Percentiles rank a stretch among this genome's conserved stretches.
These are phyloP conservation scores for Tuber aestivum DNA, from an alignment of 495 filamentous ascomycete species.

Conservation along the genomic window DNA sequence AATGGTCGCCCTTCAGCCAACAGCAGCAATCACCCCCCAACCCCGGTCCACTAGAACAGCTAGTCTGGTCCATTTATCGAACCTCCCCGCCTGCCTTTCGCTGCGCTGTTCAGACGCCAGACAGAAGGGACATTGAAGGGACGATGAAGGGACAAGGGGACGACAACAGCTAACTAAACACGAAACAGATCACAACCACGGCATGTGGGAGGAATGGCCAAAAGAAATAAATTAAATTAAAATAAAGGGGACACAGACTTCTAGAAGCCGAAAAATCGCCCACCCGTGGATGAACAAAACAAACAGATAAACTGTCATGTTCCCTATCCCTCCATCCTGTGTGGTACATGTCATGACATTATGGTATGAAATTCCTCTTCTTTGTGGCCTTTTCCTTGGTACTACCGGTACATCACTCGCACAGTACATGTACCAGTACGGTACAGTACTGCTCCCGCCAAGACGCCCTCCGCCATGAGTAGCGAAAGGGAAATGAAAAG, in stretches of 20 bases:
- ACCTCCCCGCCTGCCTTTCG: not conserved
- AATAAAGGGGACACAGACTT: not conserved
- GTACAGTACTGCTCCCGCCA: not conserved
- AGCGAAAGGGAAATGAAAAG: not conserved
- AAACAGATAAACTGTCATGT: not conserved
- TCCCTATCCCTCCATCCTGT: not conserved
- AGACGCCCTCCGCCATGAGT: not conserved
- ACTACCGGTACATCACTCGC: too few relatives aligned
- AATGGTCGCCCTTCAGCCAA: not conserved
- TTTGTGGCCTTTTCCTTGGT: not conserved
- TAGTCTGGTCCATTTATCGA: not conserved
- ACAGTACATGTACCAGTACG: too few relatives aligned
- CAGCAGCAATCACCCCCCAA: not conserved
- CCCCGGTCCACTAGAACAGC: not conserved
- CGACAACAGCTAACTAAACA: not conserved
- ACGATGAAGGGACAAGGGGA: too few relatives aligned
- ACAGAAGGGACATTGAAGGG: not conserved
- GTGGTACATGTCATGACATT: not conserved
- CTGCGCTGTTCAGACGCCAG: not conserved
- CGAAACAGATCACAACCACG: not conserved
- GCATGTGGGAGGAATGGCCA: not conserved
- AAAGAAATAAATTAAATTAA: not conserved
- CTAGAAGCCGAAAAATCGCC: not conserved
- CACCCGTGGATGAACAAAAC: not conserved
- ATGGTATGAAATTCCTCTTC: not conserved